Base-by-base conservation (phyloP, 495 filamentous ascomycete genomes). In the Astrocystis sublimbata region DNA sequence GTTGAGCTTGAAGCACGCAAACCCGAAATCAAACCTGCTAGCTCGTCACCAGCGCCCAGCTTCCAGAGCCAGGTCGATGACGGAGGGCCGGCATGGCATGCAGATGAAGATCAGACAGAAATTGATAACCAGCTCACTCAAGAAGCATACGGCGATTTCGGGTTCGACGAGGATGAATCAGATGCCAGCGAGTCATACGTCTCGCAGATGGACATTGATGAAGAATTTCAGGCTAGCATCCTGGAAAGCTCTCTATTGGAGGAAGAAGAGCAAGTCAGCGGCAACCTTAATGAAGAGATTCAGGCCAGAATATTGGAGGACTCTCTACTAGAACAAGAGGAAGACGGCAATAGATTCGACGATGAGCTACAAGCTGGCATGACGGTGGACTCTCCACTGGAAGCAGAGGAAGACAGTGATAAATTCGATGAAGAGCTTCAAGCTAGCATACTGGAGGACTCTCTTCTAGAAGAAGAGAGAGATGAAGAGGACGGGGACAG, bases 371-470 rank as follows among this genome's bases (percentile, higher is more conserved):
- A n/a, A n/a, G n/a, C n/a, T n/a, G n/a, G n/a, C n/a, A n/a, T n/a
- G n/a, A n/a, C n/a, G n/a, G n/a, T n/a, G n/a, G n/a, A n/a, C n/a
- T n/a, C n/a, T n/a, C n/a, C n/a, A n/a, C n/a, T n/a, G n/a, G n/a
- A n/a, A n/a, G n/a, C n/a, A n/a, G n/a, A n/a, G n/a, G n/a, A n/a
- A n/a, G n/a, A n/a, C n/a, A n/a, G n/a, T n/a, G n/a, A n/a, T n/a
- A n/a, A n/a, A n/a, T n/a, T 71, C 24, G 69, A 72, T 33, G 68
- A 72, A 4, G 70, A 70, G 56, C 52, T 72, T 1, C 70, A 72
- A 40, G 42, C 69, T 33, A 71, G 67, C 26, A 69, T 71, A 21
- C 43, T 67, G 33, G 64, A 67, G 40, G 15, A 49, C 49, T 70
- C 61, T 0, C 50, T 68, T 19, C n/a, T 61, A 5, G 63, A 65